phyloP scores from a whole-genome alignment of 192 early-diverging fungal species.

The Podila minutissima region DNA sequence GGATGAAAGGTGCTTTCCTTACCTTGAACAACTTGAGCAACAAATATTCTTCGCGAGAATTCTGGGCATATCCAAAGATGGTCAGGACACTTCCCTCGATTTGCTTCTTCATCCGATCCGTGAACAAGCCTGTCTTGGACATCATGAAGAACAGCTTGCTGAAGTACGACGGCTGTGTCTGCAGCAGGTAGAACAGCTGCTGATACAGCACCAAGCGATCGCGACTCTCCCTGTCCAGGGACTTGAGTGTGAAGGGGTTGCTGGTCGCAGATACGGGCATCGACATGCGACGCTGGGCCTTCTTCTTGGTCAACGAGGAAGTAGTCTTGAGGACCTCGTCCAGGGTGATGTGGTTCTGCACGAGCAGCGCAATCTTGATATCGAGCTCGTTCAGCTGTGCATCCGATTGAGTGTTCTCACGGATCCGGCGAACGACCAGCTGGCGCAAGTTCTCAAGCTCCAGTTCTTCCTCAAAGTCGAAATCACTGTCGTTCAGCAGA shows the following conservation, averaged over 20 bases:
- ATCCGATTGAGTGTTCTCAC: conserved; percentile 87
- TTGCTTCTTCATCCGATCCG: conserved; percentile 74
- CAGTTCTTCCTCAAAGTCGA: conserved; percentile 95
- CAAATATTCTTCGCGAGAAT: conserved; percentile 95
- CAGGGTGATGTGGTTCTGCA: conserved; percentile 94
- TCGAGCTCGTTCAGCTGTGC: conserved; percentile 88
- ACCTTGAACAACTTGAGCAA: conserved; percentile 94
- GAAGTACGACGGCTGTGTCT: conserved; percentile 95
- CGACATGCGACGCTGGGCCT: conserved; percentile 55
- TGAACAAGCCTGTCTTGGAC: conserved; percentile 80
- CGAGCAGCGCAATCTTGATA: conserved; percentile 94
- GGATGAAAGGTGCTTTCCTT: neutral
- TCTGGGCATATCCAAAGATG: conserved; percentile 97
- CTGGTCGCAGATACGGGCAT: conserved; percentile 52
- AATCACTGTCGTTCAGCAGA: conserved; percentile 88
- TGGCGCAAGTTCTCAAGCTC: conserved; percentile 83
- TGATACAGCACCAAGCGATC: conserved; percentile 85
- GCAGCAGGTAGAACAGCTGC: conserved; percentile 95
- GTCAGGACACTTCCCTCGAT: conserved; percentile 92
- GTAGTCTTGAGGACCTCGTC: conserved; percentile 87
- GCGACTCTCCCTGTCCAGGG: conserved; percentile 89
- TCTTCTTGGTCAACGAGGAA: conserved; percentile 53
- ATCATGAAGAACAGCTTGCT: conserved; percentile 88
- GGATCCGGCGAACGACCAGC: conserved; percentile 86
- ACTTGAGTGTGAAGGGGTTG: conserved; percentile 75